Conservation (phyloP, 768 basidiomycete species). For the Russula vinacea region DNA sequence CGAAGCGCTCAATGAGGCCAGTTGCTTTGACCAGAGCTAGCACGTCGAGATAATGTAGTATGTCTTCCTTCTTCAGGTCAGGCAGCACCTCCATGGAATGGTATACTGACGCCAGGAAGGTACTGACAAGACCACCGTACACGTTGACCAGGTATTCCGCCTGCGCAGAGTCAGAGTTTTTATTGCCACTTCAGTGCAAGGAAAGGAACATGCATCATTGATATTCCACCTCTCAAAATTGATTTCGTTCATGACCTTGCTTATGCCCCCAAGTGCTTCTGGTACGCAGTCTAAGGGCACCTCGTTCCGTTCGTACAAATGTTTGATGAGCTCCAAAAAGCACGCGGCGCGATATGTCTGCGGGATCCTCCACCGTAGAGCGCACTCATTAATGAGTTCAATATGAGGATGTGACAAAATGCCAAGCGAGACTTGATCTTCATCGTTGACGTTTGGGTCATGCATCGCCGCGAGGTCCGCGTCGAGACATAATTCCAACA, state of each 20-base stretch:
- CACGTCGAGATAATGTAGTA: constrained; percentile 61
- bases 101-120: constrained; percentile 81
- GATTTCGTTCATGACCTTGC: constrained; percentile 66
- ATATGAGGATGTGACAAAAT: constrained; percentile 80
- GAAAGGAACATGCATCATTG: constrained; percentile 64
- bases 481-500: constrained; percentile 79
- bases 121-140: constrained; percentile 76
- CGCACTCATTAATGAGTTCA: constrained; percentile 84
- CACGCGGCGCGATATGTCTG: constrained; percentile 72
- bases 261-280: constrained; percentile 76
- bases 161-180: constrained; percentile 39
- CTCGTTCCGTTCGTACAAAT: constrained; percentile 83
- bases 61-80: constrained; percentile 64
- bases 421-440: constrained; percentile 91
- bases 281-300: constrained; percentile 94
- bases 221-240: constrained; percentile 74
- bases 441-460: constrained; percentile 86
- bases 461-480: constrained; percentile 87
- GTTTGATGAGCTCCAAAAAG: constrained; percentile 82
- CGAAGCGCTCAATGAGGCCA: constrained; percentile 66
- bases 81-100: constrained; percentile 78
- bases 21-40: constrained; percentile 70
- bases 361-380: constrained; percentile 83
- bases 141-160: constrained; percentile 63
- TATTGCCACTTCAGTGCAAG: constrained; percentile 18